A percentile compares a stretch with the other conserved stretches of the same genome.
These are phyloP conservation scores for Neurospora sp. DNA, from an alignment of 495 filamentous ascomycete genomes.

Conservation along the genomic window DNA sequence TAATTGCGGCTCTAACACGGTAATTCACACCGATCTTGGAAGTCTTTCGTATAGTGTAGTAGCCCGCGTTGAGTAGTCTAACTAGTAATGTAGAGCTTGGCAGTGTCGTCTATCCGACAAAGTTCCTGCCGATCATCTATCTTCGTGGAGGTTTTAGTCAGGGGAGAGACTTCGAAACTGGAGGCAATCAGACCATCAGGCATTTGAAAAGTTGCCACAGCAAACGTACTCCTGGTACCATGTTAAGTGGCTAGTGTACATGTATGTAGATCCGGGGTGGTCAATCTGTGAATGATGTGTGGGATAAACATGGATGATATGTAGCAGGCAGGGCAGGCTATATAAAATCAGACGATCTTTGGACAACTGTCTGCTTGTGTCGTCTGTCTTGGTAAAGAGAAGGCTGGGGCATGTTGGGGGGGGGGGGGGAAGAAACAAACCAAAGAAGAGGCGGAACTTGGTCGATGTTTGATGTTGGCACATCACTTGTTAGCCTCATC, in stretches of 20 bases:
- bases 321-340: neutral
- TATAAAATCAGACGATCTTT: neutral
- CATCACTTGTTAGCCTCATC: neutral
- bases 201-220: neutral
- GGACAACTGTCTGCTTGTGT: neutral
- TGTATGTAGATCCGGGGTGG: neutral
- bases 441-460: neutral
- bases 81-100: neutral
- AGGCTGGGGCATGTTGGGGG: neutral
- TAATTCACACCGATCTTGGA: neutral
- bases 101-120: neutral
- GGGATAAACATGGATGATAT: neutral
- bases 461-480: neutral
- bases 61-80: neutral
- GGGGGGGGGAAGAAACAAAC: neutral
- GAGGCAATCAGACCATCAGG: neutral
- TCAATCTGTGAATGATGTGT: neutral
- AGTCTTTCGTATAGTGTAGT: neutral
- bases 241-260: neutral
- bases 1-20: neutral
- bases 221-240: neutral
- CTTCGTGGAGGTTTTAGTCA: neutral
- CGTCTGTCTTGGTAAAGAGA: neutral
- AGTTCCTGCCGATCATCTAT: neutral
- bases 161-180: neutral